Evolutionary conservation across 2,329 filamentous ascomycete species (phyloP).

Genomic region (Aspergillus alliaceus): DNA sequence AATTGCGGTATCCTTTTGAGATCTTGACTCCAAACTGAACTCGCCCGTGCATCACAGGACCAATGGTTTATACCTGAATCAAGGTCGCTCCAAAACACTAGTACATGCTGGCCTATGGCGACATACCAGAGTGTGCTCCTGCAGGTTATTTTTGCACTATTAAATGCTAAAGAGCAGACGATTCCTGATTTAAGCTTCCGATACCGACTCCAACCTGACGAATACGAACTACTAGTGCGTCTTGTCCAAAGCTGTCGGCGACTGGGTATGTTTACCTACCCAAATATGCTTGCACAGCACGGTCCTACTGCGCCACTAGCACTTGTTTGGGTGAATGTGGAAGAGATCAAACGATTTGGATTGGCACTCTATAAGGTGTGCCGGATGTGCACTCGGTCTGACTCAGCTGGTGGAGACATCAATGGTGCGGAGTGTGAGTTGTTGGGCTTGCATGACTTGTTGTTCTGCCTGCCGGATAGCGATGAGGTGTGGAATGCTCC

Average conservation of each 20-base stretch:
- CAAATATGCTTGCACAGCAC: conserved; percentile 22
- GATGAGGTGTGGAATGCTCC: conserved; percentile 20
- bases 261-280: conserved; percentile 25
- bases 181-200: conserved; percentile 10
- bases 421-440: conserved; percentile 8
- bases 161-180: conserved; percentile 10
- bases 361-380: conserved; percentile 27
- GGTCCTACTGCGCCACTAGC: conserved; percentile 13
- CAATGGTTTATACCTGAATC: conserved; percentile 14
- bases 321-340: conserved; percentile 21
- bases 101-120: conserved; percentile 24
- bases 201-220: conserved; percentile 6
- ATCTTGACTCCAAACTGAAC: no score
- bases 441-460: conserved; percentile 20
- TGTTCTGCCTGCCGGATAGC: conserved; percentile 24
- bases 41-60: conserved; percentile 5
- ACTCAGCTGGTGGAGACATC: neutral
- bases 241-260: conserved; percentile 25
- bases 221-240: conserved; percentile 18
- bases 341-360: conserved; percentile 30
- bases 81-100: neutral
- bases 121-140: conserved; percentile 30
- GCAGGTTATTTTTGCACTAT: conserved; percentile 24
- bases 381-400: conserved; percentile 1
- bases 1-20: no score